Conservation (phyloP, 1,139 yeast species). For the Groenewaldozyma sp. region DNA sequence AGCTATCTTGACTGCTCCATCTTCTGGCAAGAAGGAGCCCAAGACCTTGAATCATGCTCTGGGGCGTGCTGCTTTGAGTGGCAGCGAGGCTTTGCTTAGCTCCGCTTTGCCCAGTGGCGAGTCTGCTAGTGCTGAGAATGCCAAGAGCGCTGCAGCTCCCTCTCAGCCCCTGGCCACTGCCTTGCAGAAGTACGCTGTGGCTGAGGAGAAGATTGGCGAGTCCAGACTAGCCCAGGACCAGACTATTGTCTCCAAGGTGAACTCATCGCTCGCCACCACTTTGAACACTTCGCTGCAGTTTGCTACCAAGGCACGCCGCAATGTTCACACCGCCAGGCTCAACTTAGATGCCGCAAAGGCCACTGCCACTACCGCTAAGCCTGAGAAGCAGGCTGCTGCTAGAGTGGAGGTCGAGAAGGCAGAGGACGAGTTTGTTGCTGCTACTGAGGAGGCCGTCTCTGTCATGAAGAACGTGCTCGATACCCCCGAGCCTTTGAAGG, state of each 20-base stretch:
- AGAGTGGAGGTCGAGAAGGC: constrained; percentile 74
- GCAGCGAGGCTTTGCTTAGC: constrained; percentile 36
- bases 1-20: constrained; percentile 50
- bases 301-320: constrained; percentile 62
- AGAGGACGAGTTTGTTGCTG: constrained; percentile 85
- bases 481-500: constrained; percentile 62
- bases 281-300: constrained; percentile 55
- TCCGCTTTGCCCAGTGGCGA: constrained; percentile 59
- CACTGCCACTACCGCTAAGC: constrained; percentile 57
- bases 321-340: constrained; percentile 71
- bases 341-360: constrained; percentile 75
- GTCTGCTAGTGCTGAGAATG: constrained; percentile 39
- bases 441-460: constrained; percentile 81
- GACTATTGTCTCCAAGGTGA: constrained; percentile 59
- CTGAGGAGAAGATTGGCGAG: constrained; percentile 65
- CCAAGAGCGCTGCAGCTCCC: constrained; percentile 23
- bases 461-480: constrained; percentile 78
- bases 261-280: constrained; percentile 56
- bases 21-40: constrained; percentile 50
- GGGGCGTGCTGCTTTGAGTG: constrained; percentile 60
- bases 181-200: constrained; percentile 41
- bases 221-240: constrained; percentile 80
- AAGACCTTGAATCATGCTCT: constrained; percentile 81
- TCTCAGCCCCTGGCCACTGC: constrained; percentile 38
- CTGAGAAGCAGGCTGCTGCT: constrained; percentile 66